phyloP scores from a whole-genome alignment of 1,284 basidiomycete species.

The Austropuccinia psidii region DNA sequence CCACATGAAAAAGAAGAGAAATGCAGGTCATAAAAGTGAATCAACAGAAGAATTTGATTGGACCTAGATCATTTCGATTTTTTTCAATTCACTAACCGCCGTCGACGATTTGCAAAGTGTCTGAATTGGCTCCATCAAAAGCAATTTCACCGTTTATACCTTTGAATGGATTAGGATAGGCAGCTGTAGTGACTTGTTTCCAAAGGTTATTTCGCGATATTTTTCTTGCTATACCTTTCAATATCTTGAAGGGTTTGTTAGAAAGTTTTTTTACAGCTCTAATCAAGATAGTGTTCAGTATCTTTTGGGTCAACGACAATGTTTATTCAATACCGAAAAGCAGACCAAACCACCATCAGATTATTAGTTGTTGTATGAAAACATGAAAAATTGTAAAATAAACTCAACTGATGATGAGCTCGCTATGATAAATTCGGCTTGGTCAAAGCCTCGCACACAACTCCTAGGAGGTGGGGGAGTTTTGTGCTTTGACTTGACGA shows the following conservation, averaged over 20 bases:
- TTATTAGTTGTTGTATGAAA: background rate
- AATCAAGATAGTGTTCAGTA: background rate
- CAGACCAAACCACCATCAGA: background rate
- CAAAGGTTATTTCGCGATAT: slow-evolving; percentile 42
- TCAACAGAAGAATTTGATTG: no score
- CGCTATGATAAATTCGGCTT: slow-evolving; percentile 14
- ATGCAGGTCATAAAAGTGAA: background rate
- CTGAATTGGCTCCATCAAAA: slow-evolving; percentile 40
- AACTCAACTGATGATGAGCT: slow-evolving; percentile 22
- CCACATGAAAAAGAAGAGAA: background rate
- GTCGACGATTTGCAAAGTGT: slow-evolving; percentile 51
- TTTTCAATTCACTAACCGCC: slow-evolving; percentile 48
- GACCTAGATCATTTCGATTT: background rate
- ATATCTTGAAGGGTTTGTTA: background rate
- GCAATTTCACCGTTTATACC: slow-evolving; percentile 36
- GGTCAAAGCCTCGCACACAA: slow-evolving; percentile 19
- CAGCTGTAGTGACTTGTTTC: background rate
- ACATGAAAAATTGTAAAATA: slow-evolving; percentile 1
- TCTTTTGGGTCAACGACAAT: background rate
- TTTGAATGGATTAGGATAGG: slow-evolving; percentile 34
- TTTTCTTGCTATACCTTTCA: background rate
- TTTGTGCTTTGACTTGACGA: background rate
- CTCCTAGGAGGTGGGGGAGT: background rate
- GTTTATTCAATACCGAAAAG: background rate
- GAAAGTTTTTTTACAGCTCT: background rate